Percentiles rank a stretch among this genome's conserved stretches.
Evolutionary conservation across 2,329 filamentous ascomycete species (phyloP).

Genomic region (Fusarium solani-melongenae): DNA sequence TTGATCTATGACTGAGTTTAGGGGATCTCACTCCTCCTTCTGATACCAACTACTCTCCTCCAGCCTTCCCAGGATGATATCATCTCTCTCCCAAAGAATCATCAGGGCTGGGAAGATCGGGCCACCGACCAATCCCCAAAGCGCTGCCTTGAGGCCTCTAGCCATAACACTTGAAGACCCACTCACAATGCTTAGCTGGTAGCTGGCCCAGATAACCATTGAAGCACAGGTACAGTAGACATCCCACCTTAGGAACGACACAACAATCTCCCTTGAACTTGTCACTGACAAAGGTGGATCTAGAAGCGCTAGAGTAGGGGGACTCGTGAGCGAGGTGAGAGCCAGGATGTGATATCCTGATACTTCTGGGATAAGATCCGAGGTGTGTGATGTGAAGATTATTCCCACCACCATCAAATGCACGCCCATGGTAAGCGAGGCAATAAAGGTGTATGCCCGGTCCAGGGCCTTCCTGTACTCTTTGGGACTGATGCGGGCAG

Average conservation of each 20-base stretch:
- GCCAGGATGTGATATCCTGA: constrained; percentile 25
- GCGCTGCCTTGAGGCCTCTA: neutral
- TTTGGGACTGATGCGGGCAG: neutral
- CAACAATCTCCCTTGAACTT: constrained; percentile 25
- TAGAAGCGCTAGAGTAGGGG: constrained; percentile 26
- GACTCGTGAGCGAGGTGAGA: constrained; percentile 19
- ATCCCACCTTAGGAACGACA: constrained; percentile 36
- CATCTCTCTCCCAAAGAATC: constrained; percentile 28
- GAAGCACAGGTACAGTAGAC: constrained; percentile 34
- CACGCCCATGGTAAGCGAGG: neutral
- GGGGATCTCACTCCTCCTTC: constrained; percentile 10
- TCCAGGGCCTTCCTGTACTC: constrained; percentile 1
- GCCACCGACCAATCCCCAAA: constrained; percentile 23
- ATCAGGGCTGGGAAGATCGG: constrained; percentile 33
- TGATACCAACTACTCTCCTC: neutral
- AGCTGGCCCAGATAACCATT: constrained; percentile 28
- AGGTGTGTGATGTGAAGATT: constrained; percentile 3
- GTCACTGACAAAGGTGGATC: constrained; percentile 12
- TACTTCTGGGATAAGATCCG: neutral
- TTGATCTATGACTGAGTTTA: neutral
- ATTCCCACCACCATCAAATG: constrained; percentile 20
- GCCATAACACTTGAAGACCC: neutral
- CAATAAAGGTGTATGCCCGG: constrained; percentile 21
- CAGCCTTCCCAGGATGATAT: neutral
- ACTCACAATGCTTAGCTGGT: constrained; percentile 11